Evolutionary conservation across 176 grass and related monocot species (phyloP).

Genomic region (Zea luxurians): DNA sequence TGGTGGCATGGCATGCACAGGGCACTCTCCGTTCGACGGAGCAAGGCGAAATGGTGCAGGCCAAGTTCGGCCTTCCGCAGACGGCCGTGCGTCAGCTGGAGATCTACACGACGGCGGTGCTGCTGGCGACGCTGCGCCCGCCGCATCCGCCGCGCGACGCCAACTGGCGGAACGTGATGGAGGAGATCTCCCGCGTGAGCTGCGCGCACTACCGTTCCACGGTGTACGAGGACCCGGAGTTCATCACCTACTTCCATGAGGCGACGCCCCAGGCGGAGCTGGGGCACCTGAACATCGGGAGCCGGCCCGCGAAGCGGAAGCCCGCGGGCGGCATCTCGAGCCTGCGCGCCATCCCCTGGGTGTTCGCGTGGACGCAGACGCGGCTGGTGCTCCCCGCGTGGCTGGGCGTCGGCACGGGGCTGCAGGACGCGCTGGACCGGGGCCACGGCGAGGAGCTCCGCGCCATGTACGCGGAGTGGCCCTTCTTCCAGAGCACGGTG

Average conservation of each 20-base stretch:
- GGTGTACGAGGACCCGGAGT: slow-evolving; percentile 79
- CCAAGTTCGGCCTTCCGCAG: slow-evolving; percentile 85
- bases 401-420: slow-evolving; percentile 72
- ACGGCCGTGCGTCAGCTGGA: slow-evolving; percentile 85
- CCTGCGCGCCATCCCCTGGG: slow-evolving; percentile 87
- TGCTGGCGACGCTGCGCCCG: slow-evolving; percentile 66
- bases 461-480: slow-evolving; percentile 90
- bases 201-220: slow-evolving; percentile 74
- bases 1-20: no score
- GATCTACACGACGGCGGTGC: slow-evolving; percentile 91
- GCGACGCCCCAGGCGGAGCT: slow-evolving; percentile 88
- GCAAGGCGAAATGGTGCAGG: slow-evolving; percentile 98
- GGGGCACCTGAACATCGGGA: slow-evolving; percentile 82
- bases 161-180: slow-evolving; percentile 68
- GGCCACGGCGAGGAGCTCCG: slow-evolving; percentile 60
- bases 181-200: slow-evolving; percentile 79
- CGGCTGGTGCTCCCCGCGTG: slow-evolving; percentile 84
- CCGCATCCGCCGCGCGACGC: slow-evolving; percentile 69
- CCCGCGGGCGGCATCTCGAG: slow-evolving; percentile 55
- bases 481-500: slow-evolving; percentile 86
- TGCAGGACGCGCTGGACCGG: slow-evolving; percentile 59
- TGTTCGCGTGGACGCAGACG: slow-evolving; percentile 96
- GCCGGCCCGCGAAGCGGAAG: slow-evolving; percentile 63
- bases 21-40: slow-evolving; percentile 83
- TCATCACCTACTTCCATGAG: slow-evolving; percentile 92